These are phyloP conservation scores for Carallia pectinifolia DNA, from an alignment of 345 rosid genomes.

Conservation along the genomic window DNA sequence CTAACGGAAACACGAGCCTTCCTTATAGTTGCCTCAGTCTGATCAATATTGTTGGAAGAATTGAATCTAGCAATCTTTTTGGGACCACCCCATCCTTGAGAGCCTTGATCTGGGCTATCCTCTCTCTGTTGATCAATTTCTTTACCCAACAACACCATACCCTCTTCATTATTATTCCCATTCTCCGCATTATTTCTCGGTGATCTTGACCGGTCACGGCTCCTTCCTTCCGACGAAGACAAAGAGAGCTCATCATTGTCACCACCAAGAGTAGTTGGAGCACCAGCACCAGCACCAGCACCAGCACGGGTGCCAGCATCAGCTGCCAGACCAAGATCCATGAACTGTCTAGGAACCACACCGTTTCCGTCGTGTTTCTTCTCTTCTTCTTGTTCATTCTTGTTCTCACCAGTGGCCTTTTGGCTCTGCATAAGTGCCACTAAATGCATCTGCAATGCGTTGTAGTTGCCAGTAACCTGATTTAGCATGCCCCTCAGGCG, in stretches of 20 bases:
- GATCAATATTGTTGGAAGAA: constrained; percentile 46
- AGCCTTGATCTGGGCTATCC: constrained; percentile 46
- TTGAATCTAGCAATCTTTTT: constrained; percentile 49
- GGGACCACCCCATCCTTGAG: constrained; percentile 27
- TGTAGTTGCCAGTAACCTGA: constrained; percentile 46
- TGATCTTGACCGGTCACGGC: constrained; percentile 38
- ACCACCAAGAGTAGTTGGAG: not conserved
- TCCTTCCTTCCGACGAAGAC: constrained; percentile 52
- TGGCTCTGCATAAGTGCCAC: constrained; percentile 33
- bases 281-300: too few species aligned
- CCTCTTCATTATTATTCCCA: constrained; percentile 18
- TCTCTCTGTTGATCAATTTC: constrained; percentile 28
- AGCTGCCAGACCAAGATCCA: constrained; percentile 49
- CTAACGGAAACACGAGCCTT: constrained; percentile 70
- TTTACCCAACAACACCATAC: constrained; percentile 1
- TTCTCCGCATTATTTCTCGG: constrained; percentile 25
- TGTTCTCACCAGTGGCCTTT: constrained; percentile 7
- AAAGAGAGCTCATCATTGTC: constrained; percentile 43
- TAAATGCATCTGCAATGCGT: constrained; percentile 44
- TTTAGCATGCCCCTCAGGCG: constrained; percentile 38
- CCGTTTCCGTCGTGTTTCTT: constrained; percentile 20
- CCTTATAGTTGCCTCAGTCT: constrained; percentile 66
- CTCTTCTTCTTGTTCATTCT: constrained; percentile 12
- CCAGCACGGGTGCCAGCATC: not conserved
- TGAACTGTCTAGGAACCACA: constrained; percentile 45